phyloP scores from a whole-genome alignment of 2,329 filamentous ascomycete genomes.

The Beauveria caledonica region DNA sequence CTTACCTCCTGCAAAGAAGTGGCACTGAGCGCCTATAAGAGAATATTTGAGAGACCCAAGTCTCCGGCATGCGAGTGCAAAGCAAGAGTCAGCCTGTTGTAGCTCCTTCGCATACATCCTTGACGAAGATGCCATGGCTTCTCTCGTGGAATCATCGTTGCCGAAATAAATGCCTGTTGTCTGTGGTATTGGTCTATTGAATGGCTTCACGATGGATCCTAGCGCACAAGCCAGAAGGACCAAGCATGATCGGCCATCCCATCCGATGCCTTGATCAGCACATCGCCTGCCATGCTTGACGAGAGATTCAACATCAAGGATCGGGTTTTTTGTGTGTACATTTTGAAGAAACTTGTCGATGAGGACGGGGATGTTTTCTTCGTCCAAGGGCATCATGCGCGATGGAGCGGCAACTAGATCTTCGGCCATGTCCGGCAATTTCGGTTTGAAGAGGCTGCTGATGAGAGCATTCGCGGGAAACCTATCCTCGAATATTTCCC shows the following conservation, averaged over 20 bases:
- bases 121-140: conserved; percentile 2
- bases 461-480: conserved; percentile 15
- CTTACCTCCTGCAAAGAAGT: conserved; percentile 27
- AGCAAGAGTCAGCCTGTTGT: conserved; percentile 18
- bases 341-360: conserved; percentile 19
- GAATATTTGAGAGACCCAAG: conserved; percentile 19
- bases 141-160: neutral
- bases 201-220: conserved; percentile 16
- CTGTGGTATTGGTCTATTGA: conserved; percentile 10
- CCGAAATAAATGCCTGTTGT: neutral
- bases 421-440: neutral
- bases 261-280: conserved; percentile 18
- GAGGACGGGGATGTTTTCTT: conserved; percentile 18
- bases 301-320: conserved; percentile 17
- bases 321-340: conserved; percentile 21
- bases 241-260: conserved; percentile 19
- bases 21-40: conserved; percentile 28
- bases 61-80: conserved; percentile 19
- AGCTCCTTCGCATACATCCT: conserved; percentile 13
- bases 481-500: conserved; percentile 14
- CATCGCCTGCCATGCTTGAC: conserved; percentile 17
- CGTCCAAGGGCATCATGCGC: conserved; percentile 14
- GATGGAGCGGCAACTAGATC: conserved; percentile 7
- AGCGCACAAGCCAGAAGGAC: conserved; percentile 19
- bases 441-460: conserved; percentile 13